A percentile compares a stretch with the other conserved stretches of the same genome.
These are phyloP conservation scores for Penicillium subrubescens DNA, from an alignment of 495 filamentous ascomycete species.

Conservation along the genomic window DNA sequence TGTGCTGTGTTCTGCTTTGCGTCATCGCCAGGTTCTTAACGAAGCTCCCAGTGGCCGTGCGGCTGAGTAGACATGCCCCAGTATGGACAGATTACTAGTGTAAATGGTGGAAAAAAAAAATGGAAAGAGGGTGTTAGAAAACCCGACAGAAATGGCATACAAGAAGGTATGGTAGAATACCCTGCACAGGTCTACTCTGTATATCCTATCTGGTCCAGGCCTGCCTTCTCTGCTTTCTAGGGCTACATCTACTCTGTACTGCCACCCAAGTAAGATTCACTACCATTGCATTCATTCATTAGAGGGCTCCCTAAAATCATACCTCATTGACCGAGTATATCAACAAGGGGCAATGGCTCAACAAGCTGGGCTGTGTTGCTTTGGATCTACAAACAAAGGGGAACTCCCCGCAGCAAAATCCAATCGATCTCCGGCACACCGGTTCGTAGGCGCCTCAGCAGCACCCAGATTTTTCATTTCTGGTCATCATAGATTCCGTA, in stretches of 20 bases:
- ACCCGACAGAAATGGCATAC: not conserved
- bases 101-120: not conserved
- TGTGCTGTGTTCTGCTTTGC: conserved; percentile 12
- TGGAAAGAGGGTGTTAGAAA: not conserved
- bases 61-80: not conserved
- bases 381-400: conserved; percentile 22
- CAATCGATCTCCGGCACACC: conserved; percentile 18
- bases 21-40: conserved; percentile 14
- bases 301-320: conserved; percentile 4
- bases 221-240: not conserved
- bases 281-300: conserved; percentile 15
- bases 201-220: not conserved
- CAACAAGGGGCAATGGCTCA: not conserved
- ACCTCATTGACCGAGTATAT: not conserved
- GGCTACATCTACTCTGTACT: not conserved
- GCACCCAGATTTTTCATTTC: conserved; percentile 31
- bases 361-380: conserved; percentile 14
- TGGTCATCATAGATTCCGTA: conserved; percentile 31
- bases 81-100: not conserved
- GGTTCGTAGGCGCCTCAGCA: conserved; percentile 17
- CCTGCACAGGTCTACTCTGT: not conserved
- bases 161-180: not conserved
- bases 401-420: conserved; percentile 23
- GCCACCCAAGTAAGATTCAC: not conserved
- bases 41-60: not conserved